Conservation (phyloP, 169 alveolate species). For the Cystoisospora suis region DNA sequence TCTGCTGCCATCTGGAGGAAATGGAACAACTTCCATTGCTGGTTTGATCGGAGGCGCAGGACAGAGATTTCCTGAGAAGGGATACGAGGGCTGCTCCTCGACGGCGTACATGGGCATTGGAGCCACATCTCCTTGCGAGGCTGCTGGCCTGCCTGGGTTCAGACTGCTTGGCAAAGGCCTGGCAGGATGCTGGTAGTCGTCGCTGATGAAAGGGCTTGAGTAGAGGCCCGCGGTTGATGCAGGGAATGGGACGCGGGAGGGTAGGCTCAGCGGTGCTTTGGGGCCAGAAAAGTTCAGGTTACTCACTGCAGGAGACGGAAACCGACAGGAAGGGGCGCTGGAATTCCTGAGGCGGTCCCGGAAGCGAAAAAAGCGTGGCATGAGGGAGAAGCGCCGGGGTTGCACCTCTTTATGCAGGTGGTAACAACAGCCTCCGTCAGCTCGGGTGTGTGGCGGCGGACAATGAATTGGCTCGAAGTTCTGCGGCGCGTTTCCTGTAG, state of each 20-base stretch:
- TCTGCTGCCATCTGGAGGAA: neutral
- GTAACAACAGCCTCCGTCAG: constrained; percentile 59
- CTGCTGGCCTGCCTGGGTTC: neutral
- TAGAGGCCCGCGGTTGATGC: neutral
- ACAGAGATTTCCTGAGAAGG: neutral
- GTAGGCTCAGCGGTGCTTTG: neutral
- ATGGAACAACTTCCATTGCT: neutral
- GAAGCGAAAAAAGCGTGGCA: constrained; percentile 6
- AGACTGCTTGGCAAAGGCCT: no score
- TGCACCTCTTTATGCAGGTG: constrained; percentile 44
- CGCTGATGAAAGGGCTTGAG: no score
- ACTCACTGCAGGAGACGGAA: neutral
- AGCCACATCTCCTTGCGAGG: neutral
- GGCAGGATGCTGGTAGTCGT: no score
- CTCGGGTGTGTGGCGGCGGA: constrained; percentile 37
- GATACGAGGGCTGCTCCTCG: constrained; percentile 17
- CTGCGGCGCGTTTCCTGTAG: constrained; percentile 65
- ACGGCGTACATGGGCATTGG: neutral
- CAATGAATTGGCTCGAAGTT: constrained; percentile 60
- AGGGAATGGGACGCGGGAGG: neutral
- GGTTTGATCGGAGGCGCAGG: neutral
- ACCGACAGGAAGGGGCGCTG: neutral
- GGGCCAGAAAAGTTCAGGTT: neutral
- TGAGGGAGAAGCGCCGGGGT: constrained; percentile 22
- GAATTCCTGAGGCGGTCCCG: neutral